Evolutionary conservation across 352 stramenopile species (phyloP).

Genomic region (Phytophthora macrochlamydospora): DNA sequence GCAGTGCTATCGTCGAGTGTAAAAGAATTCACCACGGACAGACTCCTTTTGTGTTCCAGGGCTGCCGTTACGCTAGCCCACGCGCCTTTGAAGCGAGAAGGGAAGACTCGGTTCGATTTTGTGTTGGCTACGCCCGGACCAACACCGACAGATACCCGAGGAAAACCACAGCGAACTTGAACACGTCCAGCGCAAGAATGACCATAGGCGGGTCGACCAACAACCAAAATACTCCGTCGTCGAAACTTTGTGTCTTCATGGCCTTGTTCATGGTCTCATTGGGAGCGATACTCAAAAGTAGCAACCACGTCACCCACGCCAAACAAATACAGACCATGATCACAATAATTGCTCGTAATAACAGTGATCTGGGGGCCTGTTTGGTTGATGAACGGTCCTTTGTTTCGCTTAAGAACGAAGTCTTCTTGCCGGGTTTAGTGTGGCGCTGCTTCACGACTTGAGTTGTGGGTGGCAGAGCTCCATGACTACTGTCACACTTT

Average conservation of each 20-base stretch:
- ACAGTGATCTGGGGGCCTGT: too few species aligned
- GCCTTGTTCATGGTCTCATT: constrained; percentile 12
- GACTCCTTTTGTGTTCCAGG: too few species aligned
- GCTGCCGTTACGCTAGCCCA: too few species aligned
- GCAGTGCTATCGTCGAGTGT: neutral
- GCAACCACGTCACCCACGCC: constrained; percentile 13
- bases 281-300: constrained; percentile 11
- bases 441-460: too few species aligned
- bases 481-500: too few species aligned
- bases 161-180: neutral
- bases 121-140: neutral
- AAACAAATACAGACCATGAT: constrained; percentile 1
- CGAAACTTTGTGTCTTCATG: constrained; percentile 11
- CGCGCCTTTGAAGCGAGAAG: too few species aligned
- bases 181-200: neutral
- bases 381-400: too few species aligned
- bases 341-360: too few species aligned
- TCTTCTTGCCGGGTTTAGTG: too few species aligned
- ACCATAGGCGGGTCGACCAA: constrained; percentile 5
- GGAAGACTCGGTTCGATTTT: too few species aligned
- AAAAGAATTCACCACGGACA: neutral
- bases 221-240: constrained; percentile 20
- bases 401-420: too few species aligned
- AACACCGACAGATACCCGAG: neutral
- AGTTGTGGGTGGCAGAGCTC: too few species aligned